Evolutionary conservation across 2,329 filamentous ascomycete species (phyloP).

Genomic region (Lojkania enalia): DNA sequence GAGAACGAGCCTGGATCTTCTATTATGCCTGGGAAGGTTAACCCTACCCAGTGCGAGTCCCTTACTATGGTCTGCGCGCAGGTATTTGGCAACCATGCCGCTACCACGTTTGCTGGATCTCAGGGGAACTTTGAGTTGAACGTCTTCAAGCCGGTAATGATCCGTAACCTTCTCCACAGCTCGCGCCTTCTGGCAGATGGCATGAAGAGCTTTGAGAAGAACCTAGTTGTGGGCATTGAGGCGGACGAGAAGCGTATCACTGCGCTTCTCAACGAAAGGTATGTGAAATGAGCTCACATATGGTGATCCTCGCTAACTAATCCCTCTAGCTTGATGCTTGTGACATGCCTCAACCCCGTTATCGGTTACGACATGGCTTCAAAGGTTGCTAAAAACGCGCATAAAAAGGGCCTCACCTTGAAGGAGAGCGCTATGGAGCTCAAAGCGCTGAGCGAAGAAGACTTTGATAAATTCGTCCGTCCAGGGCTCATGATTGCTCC

Average conservation of each 20-base stretch:
- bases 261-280: slow-evolving; percentile 92
- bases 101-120: slow-evolving; percentile 90
- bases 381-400: slow-evolving; percentile 68
- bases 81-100: slow-evolving; percentile 96
- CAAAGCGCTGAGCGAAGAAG: slow-evolving; percentile 81
- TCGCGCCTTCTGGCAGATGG: slow-evolving; percentile 83
- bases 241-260: slow-evolving; percentile 93
- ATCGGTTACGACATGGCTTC: slow-evolving; percentile 63
- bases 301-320: not conserved
- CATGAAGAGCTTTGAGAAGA: slow-evolving; percentile 94
- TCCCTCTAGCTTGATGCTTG: slow-evolving; percentile 80
- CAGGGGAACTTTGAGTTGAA: slow-evolving; percentile 99
- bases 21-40: slow-evolving; percentile 99
- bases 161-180: slow-evolving; percentile 93
- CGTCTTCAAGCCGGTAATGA: slow-evolving; percentile 97
- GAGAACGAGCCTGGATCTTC: slow-evolving; percentile 98
- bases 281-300: slow-evolving; percentile 44
- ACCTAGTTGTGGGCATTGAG: slow-evolving; percentile 83
- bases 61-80: slow-evolving; percentile 97
- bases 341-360: slow-evolving; percentile 95
- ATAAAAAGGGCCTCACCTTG: slow-evolving; percentile 95
- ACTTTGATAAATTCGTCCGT: slow-evolving; percentile 87
- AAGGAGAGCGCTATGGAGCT: slow-evolving; percentile 95
- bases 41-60: slow-evolving; percentile 97
- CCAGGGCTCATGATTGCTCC: slow-evolving; percentile 96